phyloP scores from a whole-genome alignment of 441 rosid genomes.

The Adansonia rubrostipa region DNA sequence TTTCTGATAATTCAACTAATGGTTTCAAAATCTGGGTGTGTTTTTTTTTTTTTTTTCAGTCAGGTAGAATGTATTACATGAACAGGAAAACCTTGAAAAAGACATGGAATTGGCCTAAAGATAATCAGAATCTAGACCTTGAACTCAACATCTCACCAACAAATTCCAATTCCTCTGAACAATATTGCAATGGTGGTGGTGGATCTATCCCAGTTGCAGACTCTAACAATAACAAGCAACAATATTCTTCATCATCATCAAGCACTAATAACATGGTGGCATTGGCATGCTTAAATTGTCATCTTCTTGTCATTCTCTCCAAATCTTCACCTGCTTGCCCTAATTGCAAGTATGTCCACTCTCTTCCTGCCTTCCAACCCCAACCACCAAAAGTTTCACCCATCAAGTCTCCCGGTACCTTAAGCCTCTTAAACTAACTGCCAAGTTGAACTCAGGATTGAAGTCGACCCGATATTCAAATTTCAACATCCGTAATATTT shows the following conservation, averaged over 20 bases:
- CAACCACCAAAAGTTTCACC: constrained; percentile 31
- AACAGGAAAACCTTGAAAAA: constrained; percentile 50
- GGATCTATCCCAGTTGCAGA: constrained; percentile 12
- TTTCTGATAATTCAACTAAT: not conserved
- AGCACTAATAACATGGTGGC: constrained; percentile 48
- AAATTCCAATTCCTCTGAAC: constrained; percentile 3
- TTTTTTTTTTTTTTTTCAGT: constrained; percentile 35
- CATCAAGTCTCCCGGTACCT: constrained; percentile 37
- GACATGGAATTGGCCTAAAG: constrained; percentile 51
- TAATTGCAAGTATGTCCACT: constrained; percentile 59
- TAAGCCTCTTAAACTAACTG: constrained; percentile 48
- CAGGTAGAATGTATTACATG: constrained; percentile 55
- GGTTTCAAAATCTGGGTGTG: not conserved
- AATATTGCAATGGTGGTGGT: not conserved
- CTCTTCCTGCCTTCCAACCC: constrained; percentile 38
- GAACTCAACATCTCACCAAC: constrained; percentile 49
- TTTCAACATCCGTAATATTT: no score
- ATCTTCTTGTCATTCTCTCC: constrained; percentile 56
- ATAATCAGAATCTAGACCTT: constrained; percentile 47
- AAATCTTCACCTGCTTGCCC: constrained; percentile 59
- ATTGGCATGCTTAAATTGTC: constrained; percentile 55
- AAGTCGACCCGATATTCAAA: no score
- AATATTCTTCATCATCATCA: not conserved
- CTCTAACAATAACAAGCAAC: not conserved
- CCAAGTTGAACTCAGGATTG: no score